Percentiles rank a stretch among this genome's conserved stretches.
Evolutionary conservation across 1,284 basidiomycete genomes (phyloP).

Genomic region (Fomitopsis schrenkii): DNA sequence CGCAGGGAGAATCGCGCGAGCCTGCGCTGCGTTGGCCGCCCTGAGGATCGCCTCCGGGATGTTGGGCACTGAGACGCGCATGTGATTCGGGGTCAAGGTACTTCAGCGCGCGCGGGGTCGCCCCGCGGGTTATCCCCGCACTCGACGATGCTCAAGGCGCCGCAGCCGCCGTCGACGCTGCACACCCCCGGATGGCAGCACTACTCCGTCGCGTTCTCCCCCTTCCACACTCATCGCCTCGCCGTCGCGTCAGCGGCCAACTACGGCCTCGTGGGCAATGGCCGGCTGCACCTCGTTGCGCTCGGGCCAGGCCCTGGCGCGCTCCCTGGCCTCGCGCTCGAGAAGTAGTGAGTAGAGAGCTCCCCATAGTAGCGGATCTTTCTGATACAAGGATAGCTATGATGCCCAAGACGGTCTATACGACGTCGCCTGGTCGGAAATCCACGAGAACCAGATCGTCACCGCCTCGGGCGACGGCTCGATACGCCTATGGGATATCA

Average conservation of each 20-base stretch:
- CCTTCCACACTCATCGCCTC: constrained; percentile 80
- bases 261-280: constrained; percentile 95
- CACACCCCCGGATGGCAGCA: constrained; percentile 86
- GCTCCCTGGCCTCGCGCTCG: constrained; percentile 43
- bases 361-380: constrained; percentile 17
- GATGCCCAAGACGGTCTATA: constrained; percentile 94
- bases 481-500: constrained; percentile 88
- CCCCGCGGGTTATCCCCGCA: background rate
- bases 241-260: constrained; percentile 92
- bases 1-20: constrained; percentile 37
- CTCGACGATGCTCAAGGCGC: constrained; percentile 38
- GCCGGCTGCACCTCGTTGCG: constrained; percentile 73
- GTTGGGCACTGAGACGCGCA: constrained; percentile 80
- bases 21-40: constrained; percentile 31
- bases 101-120: background rate
- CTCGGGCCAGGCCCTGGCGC: constrained; percentile 46
- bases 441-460: constrained; percentile 92
- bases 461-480: constrained; percentile 91
- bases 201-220: constrained; percentile 87
- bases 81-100: constrained; percentile 27
- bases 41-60: constrained; percentile 59
- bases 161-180: constrained; percentile 42
- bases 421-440: constrained; percentile 90
- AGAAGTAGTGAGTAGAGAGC: constrained; percentile 54
- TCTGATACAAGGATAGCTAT: constrained; percentile 51